A percentile compares a stretch with the other conserved stretches of the same genome.
Evolutionary conservation across 371 early-diverging fungal genomes (phyloP).

Genomic region (Mortierella sp.): DNA sequence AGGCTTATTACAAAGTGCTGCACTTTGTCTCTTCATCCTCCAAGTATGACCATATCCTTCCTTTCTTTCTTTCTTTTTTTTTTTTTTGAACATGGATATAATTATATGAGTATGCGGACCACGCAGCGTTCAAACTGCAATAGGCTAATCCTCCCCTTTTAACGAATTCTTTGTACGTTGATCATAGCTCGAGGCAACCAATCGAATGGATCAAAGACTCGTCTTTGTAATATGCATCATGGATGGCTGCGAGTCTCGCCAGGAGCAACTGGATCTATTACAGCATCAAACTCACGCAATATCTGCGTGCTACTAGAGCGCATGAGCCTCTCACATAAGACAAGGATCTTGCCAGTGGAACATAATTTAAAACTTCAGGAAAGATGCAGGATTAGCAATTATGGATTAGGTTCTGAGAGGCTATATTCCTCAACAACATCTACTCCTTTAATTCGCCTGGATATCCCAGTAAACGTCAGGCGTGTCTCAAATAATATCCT

Average conservation of each 20-base stretch:
- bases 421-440: background rate
- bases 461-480: constrained; percentile 11
- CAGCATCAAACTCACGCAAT: background rate
- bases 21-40: constrained; percentile 15
- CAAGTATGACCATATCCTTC: constrained; percentile 15
- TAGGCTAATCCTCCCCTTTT: background rate
- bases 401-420: background rate
- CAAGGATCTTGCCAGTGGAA: background rate
- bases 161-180: background rate
- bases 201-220: constrained; percentile 11
- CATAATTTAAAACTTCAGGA: background rate
- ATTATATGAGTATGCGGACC: background rate
- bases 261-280: background rate
- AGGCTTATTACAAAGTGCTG: constrained; percentile 34
- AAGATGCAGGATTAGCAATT: background rate
- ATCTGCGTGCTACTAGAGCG: background rate
- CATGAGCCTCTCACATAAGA: background rate
- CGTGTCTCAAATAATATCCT: background rate
- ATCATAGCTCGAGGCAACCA: constrained; percentile 14
- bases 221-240: background rate
- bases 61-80: background rate
- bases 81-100: background rate
- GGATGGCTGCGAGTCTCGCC: background rate
- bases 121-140: background rate
- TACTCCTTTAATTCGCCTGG: constrained; percentile 7